Percentiles rank a stretch among this genome's conserved stretches.
Evolutionary conservation across 2,329 filamentous ascomycete species (phyloP).

Genomic region (Trichoderma koningiopsis): DNA sequence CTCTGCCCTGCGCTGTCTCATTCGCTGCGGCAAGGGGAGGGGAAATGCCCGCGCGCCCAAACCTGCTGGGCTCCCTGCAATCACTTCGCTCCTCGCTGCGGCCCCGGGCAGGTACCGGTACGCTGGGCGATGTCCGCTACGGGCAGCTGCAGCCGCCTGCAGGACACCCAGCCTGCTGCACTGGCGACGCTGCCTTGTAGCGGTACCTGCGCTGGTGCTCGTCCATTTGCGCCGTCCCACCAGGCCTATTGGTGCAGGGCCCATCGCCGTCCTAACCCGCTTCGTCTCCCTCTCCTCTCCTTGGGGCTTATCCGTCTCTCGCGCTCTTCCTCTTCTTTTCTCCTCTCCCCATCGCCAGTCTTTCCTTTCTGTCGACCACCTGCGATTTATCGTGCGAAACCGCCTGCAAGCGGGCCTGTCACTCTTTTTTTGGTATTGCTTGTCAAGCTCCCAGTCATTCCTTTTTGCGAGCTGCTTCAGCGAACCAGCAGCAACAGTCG

Average conservation of each 20-base stretch:
- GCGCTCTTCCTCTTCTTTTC: constrained; percentile 29
- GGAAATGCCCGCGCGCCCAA: constrained; percentile 8
- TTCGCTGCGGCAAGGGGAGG: constrained; percentile 27
- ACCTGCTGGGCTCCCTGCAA: constrained; percentile 21
- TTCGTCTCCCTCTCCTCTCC: constrained; percentile 19
- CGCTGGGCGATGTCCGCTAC: not conserved
- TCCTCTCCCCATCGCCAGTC: constrained; percentile 39
- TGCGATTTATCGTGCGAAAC: constrained; percentile 31
- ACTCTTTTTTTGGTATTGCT: constrained; percentile 45
- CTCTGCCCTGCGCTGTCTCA: constrained; percentile 27
- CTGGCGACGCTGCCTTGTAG: not conserved
- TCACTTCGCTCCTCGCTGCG: constrained; percentile 5
- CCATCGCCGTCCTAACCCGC: constrained; percentile 19
- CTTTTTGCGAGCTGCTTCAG: constrained; percentile 35
- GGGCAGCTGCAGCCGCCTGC: not conserved
- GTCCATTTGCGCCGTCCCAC: constrained; percentile 17
- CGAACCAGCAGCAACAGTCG: constrained; percentile 18
- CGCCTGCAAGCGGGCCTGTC: constrained; percentile 61
- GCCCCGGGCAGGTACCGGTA: not conserved
- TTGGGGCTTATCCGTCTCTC: constrained; percentile 17
- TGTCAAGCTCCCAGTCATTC: constrained; percentile 42
- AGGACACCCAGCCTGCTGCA: not conserved
- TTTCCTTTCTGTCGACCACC: constrained; percentile 41
- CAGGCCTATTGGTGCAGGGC: not conserved
- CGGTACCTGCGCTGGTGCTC: not conserved